phyloP scores from a whole-genome alignment of 305 asterid species.

The Fraxinus sp. region DNA sequence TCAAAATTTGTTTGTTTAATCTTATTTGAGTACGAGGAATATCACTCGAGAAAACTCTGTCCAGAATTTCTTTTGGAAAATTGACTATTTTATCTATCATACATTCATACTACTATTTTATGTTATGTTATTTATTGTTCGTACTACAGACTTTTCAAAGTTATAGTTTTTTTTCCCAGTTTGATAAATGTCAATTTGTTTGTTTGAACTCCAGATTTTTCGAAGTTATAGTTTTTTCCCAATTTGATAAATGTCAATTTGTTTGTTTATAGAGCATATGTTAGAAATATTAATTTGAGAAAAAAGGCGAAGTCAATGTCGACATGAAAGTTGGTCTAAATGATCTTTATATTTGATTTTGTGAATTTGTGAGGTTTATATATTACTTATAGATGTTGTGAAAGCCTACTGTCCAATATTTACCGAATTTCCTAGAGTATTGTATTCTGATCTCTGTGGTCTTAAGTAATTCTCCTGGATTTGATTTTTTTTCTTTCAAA shows the following conservation, averaged over 20 bases:
- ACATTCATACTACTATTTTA: background rate
- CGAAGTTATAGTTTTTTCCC: background rate
- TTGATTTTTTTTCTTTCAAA: background rate
- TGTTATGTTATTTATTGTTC: background rate
- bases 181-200: background rate
- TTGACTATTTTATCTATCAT: background rate
- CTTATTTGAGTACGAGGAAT: background rate
- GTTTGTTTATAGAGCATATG: background rate
- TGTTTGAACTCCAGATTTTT: background rate
- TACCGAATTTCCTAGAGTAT: background rate
- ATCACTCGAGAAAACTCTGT: background rate
- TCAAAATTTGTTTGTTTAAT: background rate
- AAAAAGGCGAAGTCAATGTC: background rate
- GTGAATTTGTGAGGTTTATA: background rate
- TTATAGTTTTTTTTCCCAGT: background rate
- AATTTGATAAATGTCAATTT: background rate
- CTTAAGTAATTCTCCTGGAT: background rate
- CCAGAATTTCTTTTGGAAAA: background rate
- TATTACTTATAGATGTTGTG: background rate
- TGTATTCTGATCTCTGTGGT: background rate
- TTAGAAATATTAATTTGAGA: background rate
- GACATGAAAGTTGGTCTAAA: background rate
- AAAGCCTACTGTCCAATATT: background rate
- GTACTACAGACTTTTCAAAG: background rate
- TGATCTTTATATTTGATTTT: background rate